Conservation (phyloP, 306 rosid species). For the Prunus fruticosa region DNA sequence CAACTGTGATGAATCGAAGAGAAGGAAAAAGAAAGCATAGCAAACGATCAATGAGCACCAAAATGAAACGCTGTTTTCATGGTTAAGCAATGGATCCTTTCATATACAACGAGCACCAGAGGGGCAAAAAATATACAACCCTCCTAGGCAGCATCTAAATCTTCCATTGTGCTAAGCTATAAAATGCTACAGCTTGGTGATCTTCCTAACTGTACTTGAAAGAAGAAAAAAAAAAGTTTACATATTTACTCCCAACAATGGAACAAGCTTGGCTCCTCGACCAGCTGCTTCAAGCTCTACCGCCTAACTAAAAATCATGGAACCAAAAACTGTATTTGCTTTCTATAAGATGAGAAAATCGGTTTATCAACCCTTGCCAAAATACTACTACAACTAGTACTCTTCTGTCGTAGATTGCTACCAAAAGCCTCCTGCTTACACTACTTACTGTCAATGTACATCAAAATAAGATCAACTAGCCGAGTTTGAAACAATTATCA, state of each 20-base stretch:
- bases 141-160: slow-evolving; percentile 12
- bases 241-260: slow-evolving; percentile 4
- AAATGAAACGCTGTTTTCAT: not conserved
- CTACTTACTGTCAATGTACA: slow-evolving; percentile 18
- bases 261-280: not conserved
- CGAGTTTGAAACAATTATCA: slow-evolving; percentile 46
- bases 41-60: not conserved
- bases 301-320: not conserved
- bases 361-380: not conserved
- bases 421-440: slow-evolving; percentile 21
- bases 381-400: not conserved
- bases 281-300: too few species aligned
- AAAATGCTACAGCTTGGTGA: not conserved
- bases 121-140: slow-evolving; percentile 38
- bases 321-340: not conserved
- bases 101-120: slow-evolving; percentile 36
- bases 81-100: slow-evolving; percentile 3
- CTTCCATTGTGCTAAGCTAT: slow-evolving; percentile 2
- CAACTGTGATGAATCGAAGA: not conserved
- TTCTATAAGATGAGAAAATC: slow-evolving; percentile 6
- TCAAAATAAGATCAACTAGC: slow-evolving; percentile 37
- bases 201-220: not conserved
- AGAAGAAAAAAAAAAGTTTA: not conserved
- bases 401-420: slow-evolving; percentile 18
- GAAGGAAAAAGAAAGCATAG: not conserved